A percentile compares a stretch with the other conserved stretches of the same genome.
These are phyloP conservation scores for Colletotrichum incanum DNA, from an alignment of 2,329 filamentous ascomycete genomes.

Conservation along the genomic window DNA sequence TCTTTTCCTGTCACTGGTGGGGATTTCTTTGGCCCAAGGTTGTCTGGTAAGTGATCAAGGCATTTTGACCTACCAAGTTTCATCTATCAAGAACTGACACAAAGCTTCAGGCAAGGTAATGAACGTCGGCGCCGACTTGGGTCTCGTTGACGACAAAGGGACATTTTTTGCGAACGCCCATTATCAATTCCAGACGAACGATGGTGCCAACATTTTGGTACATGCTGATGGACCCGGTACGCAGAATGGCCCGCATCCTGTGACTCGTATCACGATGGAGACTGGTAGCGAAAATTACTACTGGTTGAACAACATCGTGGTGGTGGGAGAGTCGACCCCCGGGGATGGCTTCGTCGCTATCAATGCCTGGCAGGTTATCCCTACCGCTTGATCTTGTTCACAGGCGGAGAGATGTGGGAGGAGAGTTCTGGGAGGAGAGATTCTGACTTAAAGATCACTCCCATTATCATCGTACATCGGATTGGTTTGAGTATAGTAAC, in stretches of 20 bases:
- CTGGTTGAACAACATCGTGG: constrained; percentile 16
- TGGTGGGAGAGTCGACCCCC: background rate
- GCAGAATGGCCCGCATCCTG: constrained; percentile 2
- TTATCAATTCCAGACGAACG: constrained; percentile 21
- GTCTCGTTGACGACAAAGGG: constrained; percentile 11
- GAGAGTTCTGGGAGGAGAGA: too few relatives aligned
- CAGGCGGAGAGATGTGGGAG: background rate
- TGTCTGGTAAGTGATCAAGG: background rate
- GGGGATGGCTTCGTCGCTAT: constrained; percentile 6
- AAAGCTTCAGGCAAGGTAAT: background rate
- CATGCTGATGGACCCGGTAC: background rate
- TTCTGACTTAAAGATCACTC: background rate
- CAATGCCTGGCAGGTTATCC: constrained; percentile 9
- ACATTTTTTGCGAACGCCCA: constrained; percentile 1
- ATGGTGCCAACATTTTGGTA: constrained; percentile 20
- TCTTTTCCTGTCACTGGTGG: constrained; percentile 5
- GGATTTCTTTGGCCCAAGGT: background rate
- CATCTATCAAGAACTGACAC: fast-evolving
- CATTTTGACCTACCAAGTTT: background rate
- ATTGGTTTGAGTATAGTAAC: too few relatives aligned
- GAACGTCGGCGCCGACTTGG: constrained; percentile 11
- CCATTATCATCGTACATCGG: too few relatives aligned
- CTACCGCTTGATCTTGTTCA: background rate
- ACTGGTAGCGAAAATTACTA: constrained; percentile 14
- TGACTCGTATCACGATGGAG: constrained; percentile 18